A percentile compares a stretch with the other conserved stretches of the same genome.
Evolutionary conservation across 2,329 filamentous ascomycete species (phyloP).

Genomic region (Stagonosporopsis tanaceti): DNA sequence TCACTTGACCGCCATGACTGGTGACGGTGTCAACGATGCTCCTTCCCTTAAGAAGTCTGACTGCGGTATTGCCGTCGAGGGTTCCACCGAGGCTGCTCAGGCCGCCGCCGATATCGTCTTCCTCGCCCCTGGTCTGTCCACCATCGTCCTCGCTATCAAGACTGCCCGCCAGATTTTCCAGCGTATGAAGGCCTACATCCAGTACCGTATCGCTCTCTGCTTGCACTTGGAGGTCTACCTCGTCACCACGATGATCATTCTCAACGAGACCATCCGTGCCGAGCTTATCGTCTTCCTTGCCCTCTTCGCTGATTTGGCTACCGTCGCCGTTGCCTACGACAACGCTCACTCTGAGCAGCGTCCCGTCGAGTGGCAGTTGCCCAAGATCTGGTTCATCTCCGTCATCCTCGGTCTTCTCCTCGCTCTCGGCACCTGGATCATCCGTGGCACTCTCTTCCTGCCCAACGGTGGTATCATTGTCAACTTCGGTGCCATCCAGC

Average conservation of each 20-base stretch:
- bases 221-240: conserved; percentile 79
- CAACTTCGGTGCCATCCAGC: conserved; percentile 77
- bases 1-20: conserved; percentile 78
- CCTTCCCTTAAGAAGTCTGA: conserved; percentile 78
- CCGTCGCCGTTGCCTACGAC: conserved; percentile 80
- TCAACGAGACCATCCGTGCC: conserved; percentile 76
- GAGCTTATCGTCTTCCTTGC: conserved; percentile 82
- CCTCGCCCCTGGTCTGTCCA: conserved; percentile 74
- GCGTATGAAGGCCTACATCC: conserved; percentile 79
- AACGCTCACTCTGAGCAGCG: conserved; percentile 78
- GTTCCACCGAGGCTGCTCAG: conserved; percentile 75
- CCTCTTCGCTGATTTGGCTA: conserved; percentile 80
- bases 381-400: conserved; percentile 82
- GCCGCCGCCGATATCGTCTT: conserved; percentile 78
- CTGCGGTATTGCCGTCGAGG: conserved; percentile 77
- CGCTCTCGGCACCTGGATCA: conserved; percentile 74
- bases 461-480: conserved; percentile 75
- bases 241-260: conserved; percentile 79
- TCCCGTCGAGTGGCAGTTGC: conserved; percentile 81
- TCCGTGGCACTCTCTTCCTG: conserved; percentile 75
- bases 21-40: conserved; percentile 78
- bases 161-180: conserved; percentile 78
- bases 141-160: conserved; percentile 77
- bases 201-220: conserved; percentile 79
- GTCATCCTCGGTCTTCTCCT: conserved; percentile 73